phyloP scores from a whole-genome alignment of 805 yeast species.

The Komagataella populi region DNA sequence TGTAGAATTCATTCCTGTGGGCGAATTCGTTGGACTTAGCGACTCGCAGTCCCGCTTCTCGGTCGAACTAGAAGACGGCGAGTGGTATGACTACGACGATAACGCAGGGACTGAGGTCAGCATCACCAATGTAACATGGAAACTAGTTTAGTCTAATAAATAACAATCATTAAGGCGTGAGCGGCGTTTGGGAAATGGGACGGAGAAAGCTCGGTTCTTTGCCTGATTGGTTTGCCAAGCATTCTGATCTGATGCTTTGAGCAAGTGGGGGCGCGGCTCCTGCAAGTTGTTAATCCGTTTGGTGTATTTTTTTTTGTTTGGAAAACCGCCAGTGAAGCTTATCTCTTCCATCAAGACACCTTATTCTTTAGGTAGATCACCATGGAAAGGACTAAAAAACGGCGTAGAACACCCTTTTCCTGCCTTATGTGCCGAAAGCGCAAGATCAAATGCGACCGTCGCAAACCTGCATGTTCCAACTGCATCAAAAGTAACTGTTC shows the following conservation, averaged over 20 bases:
- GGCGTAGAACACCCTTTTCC: conserved; percentile 12
- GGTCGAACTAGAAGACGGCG: conserved; percentile 64
- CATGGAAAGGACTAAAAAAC: conserved; percentile 5
- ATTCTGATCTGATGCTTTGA: not conserved
- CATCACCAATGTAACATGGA: conserved; percentile 62
- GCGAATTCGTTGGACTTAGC: conserved; percentile 8
- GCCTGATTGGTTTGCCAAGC: not conserved
- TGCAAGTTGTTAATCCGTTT: not conserved
- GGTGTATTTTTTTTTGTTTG: not conserved
- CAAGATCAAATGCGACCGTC: conserved; percentile 13
- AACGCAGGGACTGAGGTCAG: conserved; percentile 69
- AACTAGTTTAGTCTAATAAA: conserved; percentile 18
- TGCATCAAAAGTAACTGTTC: conserved; percentile 7
- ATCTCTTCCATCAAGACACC: not conserved
- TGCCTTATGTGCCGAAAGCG: conserved; percentile 11
- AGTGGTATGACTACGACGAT: conserved; percentile 95
- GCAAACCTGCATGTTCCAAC: conserved; percentile 9
- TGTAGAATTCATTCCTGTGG: conserved; percentile 47
- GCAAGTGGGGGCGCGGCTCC: not conserved
- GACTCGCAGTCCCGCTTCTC: conserved; percentile 36
- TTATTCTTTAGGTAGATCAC: not conserved
- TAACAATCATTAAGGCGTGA: no score
- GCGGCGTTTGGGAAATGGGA: no score
- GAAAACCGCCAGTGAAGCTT: not conserved
- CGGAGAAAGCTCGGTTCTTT: not conserved